A percentile compares a stretch with the other conserved stretches of the same genome.
Conservation (phyloP, 2,329 filamentous ascomycete genomes). For the Leptographium galeiforme region DNA sequence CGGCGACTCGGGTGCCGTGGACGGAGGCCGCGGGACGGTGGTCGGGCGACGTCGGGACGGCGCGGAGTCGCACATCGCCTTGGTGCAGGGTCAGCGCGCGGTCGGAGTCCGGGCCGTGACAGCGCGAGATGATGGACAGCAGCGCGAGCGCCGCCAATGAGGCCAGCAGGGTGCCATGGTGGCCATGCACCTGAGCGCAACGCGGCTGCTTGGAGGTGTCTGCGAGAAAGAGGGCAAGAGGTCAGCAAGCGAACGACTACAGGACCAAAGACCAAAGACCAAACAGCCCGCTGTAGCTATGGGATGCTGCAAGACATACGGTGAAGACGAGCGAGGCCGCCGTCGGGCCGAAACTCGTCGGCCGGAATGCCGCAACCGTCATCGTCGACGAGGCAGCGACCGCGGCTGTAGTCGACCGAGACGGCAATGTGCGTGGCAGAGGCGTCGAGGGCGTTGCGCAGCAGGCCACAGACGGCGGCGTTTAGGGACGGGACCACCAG, state of each 20-base stretch:
- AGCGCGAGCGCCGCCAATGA: constrained; percentile 65
- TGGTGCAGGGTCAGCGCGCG: constrained; percentile 60
- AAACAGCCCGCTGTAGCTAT: no score
- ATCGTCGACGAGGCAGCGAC: constrained; percentile 70
- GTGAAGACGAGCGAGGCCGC: constrained; percentile 60
- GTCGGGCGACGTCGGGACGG: constrained; percentile 36
- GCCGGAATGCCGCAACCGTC: constrained; percentile 67
- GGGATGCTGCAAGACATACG: constrained; percentile 34
- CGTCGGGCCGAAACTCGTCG: constrained; percentile 54
- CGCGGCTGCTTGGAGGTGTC: constrained; percentile 64
- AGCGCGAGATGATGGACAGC: constrained; percentile 61
- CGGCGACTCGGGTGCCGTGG: constrained; percentile 63
- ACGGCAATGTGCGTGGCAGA: constrained; percentile 54
- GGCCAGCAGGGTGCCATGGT: constrained; percentile 61
- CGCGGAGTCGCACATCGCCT: constrained; percentile 21
- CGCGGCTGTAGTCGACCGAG: constrained; percentile 59
- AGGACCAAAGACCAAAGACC: constrained; percentile 1
- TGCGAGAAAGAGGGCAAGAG: constrained; percentile 20
- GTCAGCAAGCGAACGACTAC: neutral
- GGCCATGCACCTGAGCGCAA: constrained; percentile 42
- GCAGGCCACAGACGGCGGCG: constrained; percentile 54
- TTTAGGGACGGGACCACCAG: constrained; percentile 64
- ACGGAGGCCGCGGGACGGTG: constrained; percentile 9
- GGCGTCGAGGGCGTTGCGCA: constrained; percentile 80
- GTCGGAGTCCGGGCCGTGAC: constrained; percentile 43